Evolutionary conservation across 805 yeast species (phyloP).

Genomic region (Candida patagonica): DNA sequence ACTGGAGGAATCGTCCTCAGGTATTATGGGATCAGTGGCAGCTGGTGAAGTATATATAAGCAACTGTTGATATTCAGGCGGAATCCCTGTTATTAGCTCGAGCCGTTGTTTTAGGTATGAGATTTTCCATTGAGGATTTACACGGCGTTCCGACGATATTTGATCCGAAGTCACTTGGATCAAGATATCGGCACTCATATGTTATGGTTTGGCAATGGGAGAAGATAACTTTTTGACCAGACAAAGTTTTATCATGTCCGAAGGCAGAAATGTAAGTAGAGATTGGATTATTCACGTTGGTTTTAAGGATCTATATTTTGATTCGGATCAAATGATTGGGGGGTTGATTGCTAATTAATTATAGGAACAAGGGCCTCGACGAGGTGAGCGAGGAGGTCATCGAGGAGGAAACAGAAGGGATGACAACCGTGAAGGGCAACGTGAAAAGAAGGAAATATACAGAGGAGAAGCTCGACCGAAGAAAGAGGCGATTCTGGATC

Average conservation of each 20-base stretch:
- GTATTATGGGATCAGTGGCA: conserved; percentile 7
- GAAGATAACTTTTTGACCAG: too few relatives aligned
- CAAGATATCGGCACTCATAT: conserved; percentile 1
- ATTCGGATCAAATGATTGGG: too few relatives aligned
- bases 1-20: conserved; percentile 7
- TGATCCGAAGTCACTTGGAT: conserved; percentile 47
- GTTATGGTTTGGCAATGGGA: too few relatives aligned
- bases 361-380: too few relatives aligned
- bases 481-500: conserved; percentile 80
- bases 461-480: conserved; percentile 43
- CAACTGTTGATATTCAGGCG: conserved; percentile 40
- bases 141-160: conserved; percentile 60
- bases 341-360: too few relatives aligned
- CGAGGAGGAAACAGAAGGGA: conserved; percentile 9
- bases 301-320: too few relatives aligned
- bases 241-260: too few relatives aligned
- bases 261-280: too few relatives aligned
- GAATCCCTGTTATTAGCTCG: conserved; percentile 68
- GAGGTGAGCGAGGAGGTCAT: conserved; percentile 2
- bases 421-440: conserved; percentile 12
- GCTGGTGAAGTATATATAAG: conserved; percentile 23
- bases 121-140: conserved; percentile 55
- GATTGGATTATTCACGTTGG: too few relatives aligned
- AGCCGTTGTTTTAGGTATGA: conserved; percentile 43
- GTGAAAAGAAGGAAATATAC: conserved; percentile 14